Evolutionary conservation across 2,329 filamentous ascomycete species (phyloP).

Genomic region (Aspergillus sp.): DNA sequence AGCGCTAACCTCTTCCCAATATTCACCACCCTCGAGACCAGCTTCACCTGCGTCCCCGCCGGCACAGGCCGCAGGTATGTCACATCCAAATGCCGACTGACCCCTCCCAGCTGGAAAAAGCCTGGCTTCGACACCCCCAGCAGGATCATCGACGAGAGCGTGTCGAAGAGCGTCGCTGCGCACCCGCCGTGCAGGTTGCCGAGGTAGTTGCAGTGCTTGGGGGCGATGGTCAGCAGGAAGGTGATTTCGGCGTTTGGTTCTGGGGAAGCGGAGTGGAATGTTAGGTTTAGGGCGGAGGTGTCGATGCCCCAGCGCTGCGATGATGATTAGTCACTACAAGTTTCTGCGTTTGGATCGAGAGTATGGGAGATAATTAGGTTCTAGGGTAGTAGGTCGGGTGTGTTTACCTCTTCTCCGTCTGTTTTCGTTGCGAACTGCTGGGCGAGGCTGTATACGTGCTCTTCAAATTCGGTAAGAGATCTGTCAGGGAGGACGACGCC

Average conservation of each 20-base stretch:
- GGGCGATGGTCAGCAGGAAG: conserved; percentile 62
- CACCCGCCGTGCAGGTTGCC: conserved; percentile 91
- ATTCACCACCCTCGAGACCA: conserved; percentile 60
- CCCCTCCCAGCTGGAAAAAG: conserved; percentile 62
- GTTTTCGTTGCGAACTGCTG: background rate
- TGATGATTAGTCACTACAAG: background rate
- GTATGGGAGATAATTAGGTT: no score
- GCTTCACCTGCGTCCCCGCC: conserved; percentile 49
- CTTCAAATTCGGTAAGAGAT: conserved; percentile 1
- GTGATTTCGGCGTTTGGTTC: conserved; percentile 33
- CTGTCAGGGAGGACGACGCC: background rate
- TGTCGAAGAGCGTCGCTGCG: conserved; percentile 66
- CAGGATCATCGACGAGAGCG: conserved; percentile 61
- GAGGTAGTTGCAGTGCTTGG: conserved; percentile 84
- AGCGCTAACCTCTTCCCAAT: conserved; percentile 56
- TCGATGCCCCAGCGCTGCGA: conserved; percentile 1
- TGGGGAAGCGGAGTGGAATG: background rate
- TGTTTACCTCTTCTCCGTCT: background rate
- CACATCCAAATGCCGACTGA: conserved; percentile 64
- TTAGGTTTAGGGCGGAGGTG: background rate
- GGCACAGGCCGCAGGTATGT: conserved; percentile 67
- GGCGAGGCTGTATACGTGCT: background rate
- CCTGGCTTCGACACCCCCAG: conserved; percentile 58
- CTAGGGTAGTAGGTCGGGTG: no score
- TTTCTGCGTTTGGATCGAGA: background rate